A percentile compares a stretch with the other conserved stretches of the same genome.
phyloP scores from a whole-genome alignment of 2,329 filamentous ascomycete genomes.

The Peltaster fructicola region DNA sequence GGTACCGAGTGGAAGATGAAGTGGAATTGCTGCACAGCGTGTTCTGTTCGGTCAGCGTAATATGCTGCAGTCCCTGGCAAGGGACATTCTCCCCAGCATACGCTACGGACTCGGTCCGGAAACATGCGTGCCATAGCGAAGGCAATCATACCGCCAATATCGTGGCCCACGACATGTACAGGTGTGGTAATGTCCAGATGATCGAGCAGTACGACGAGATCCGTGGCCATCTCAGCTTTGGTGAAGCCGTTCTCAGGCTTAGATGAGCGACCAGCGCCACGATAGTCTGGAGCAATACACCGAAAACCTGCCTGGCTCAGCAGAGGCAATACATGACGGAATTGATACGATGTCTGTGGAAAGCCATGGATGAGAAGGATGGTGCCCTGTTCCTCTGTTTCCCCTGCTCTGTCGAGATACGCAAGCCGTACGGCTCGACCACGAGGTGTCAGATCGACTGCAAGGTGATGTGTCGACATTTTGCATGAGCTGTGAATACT shows the following conservation, averaged over 20 bases:
- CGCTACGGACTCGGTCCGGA: conserved; percentile 17
- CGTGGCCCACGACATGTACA: conserved; percentile 29
- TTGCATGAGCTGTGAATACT: too few relatives aligned
- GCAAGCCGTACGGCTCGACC: too few relatives aligned
- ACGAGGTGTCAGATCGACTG: too few relatives aligned
- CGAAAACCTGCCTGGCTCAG: conserved; percentile 21
- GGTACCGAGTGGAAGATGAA: conserved; percentile 24
- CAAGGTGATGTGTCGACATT: too few relatives aligned
- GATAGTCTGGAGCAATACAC: conserved; percentile 25
- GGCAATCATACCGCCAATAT: conserved; percentile 31
- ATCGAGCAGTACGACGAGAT: conserved; percentile 18
- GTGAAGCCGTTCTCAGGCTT: conserved; percentile 21
- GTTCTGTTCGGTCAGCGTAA: conserved; percentile 10
- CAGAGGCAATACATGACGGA: conserved; percentile 15
- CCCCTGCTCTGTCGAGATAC: too few relatives aligned
- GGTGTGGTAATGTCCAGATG: conserved; percentile 17
- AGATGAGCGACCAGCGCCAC: conserved; percentile 23
- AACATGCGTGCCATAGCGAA: conserved; percentile 23
- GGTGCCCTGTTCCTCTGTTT: too few relatives aligned
- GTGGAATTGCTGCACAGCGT: conserved; percentile 17
- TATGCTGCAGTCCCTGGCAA: conserved; percentile 21
- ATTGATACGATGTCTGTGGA: conserved; percentile 27
- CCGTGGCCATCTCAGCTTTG: conserved; percentile 24
- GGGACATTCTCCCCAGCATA: conserved; percentile 27
- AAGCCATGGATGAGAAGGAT: conserved; percentile 28